Conservation (phyloP, 2,329 filamentous ascomycete species). For the Phoma sp. region DNA sequence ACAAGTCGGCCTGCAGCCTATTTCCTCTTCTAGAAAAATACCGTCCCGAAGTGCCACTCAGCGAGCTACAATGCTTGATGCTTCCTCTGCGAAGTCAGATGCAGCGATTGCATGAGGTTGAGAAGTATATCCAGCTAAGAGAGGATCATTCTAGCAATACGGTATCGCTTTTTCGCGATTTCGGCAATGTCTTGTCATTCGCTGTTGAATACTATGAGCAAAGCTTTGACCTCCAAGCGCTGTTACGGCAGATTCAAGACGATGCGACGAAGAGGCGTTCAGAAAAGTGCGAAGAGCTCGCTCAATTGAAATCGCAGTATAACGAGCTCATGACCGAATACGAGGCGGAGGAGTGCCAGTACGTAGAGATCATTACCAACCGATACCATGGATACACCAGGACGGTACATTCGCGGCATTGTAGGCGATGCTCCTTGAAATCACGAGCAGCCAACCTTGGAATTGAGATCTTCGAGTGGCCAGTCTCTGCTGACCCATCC, state of each 20-base stretch:
- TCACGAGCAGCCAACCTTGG: slow-evolving; percentile 45
- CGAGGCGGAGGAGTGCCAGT: slow-evolving; percentile 20
- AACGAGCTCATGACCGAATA: slow-evolving; percentile 20
- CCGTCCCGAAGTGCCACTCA: slow-evolving; percentile 50
- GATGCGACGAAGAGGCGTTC: slow-evolving; percentile 38
- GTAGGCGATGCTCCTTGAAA: slow-evolving; percentile 41
- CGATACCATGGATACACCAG: slow-evolving; percentile 6
- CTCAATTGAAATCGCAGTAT: slow-evolving; percentile 16
- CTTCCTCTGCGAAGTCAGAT: slow-evolving; percentile 55
- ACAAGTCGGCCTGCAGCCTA: slow-evolving; percentile 52
- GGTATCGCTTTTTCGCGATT: slow-evolving; percentile 47
- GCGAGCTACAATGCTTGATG: slow-evolving; percentile 53
- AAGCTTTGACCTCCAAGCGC: slow-evolving; percentile 50
- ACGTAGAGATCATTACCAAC: slow-evolving; percentile 4
- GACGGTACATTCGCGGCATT: slow-evolving; percentile 17
- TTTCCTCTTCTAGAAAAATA: slow-evolving; percentile 57
- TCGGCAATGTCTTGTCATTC: slow-evolving; percentile 50
- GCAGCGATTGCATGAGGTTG: slow-evolving; percentile 52
- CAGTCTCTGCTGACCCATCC: slow-evolving; percentile 49
- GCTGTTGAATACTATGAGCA: slow-evolving; percentile 56
- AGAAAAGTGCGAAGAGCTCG: slow-evolving; percentile 33
- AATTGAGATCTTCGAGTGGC: slow-evolving; percentile 64
- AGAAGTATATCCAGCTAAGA: slow-evolving; percentile 55
- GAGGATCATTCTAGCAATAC: slow-evolving; percentile 12
- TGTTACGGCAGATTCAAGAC: slow-evolving; percentile 48